phyloP scores from a whole-genome alignment of 352 stramenopile genomes.

The Globisporangium mamillatum region DNA sequence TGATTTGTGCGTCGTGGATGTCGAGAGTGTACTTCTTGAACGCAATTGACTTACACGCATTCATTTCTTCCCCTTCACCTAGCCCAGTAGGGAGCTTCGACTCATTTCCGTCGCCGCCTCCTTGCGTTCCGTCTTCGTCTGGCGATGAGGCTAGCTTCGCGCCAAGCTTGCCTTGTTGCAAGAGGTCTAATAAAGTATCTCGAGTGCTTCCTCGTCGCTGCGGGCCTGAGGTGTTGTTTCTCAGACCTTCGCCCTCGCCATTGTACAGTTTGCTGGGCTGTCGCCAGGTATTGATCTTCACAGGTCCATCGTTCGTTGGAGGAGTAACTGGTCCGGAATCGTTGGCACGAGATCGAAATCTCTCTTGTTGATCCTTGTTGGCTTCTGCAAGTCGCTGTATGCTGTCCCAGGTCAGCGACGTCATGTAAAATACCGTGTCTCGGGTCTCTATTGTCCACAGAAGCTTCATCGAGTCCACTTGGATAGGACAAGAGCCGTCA shows the following conservation, averaged over 20 bases:
- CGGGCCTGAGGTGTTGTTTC: not conserved
- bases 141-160: constrained; percentile 21
- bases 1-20: constrained; percentile 77
- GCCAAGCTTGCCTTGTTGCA: constrained; percentile 76
- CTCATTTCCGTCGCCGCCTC: constrained; percentile 10
- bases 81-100: constrained; percentile 9
- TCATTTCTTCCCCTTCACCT: constrained; percentile 16
- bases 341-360: not conserved
- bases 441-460: constrained; percentile 78
- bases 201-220: constrained; percentile 42
- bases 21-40: constrained; percentile 76
- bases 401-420: constrained; percentile 50
- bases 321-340: not conserved
- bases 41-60: constrained; percentile 32
- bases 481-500: constrained; percentile 70
- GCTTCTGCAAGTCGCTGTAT: constrained; percentile 45
- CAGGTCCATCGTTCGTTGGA: not conserved
- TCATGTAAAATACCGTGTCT: constrained; percentile 71
- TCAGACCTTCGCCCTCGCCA: not conserved
- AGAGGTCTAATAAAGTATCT: constrained; percentile 62
- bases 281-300: constrained; percentile 3
- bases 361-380: constrained; percentile 16
- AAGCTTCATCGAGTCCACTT: constrained; percentile 80
- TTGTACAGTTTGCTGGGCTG: not conserved
- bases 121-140: constrained; percentile 20